These are phyloP conservation scores for Alternaria longipes DNA, from an alignment of 2,329 filamentous ascomycete genomes.

Conservation along the genomic window DNA sequence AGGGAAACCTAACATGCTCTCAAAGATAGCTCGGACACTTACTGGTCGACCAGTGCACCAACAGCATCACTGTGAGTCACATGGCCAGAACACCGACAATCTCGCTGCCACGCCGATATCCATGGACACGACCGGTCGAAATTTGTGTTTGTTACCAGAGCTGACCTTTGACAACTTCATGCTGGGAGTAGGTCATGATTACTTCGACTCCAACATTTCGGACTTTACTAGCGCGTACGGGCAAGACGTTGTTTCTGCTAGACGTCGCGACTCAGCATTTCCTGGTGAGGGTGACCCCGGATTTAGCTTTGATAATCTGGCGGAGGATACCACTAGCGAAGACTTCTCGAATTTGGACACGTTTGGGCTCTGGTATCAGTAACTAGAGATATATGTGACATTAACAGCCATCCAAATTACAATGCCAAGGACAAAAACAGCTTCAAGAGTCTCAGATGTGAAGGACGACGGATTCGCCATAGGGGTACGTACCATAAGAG, in stretches of 20 bases:
- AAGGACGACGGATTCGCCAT: no score
- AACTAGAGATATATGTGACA: neutral
- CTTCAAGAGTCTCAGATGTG: no score
- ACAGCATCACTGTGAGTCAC: neutral
- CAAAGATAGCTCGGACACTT: slow-evolving; percentile 11
- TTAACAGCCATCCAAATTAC: neutral
- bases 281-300: neutral
- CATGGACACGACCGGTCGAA: neutral
- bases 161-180: slow-evolving; percentile 1
- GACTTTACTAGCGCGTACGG: neutral
- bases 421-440: neutral
- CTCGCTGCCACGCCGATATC: neutral
- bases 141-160: neutral
- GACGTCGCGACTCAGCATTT: neutral
- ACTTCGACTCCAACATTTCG: neutral
- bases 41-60: slow-evolving; percentile 3
- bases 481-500: no score
- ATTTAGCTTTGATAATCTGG: neutral
- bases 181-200: neutral
- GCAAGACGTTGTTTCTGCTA: neutral
- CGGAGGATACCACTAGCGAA: neutral
- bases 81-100: neutral
- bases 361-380: neutral
- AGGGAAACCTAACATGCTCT: slow-evolving; percentile 3
- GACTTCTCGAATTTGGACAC: neutral